Base-by-base conservation (phyloP, 2,329 filamentous ascomycete species). In the Didymella sp. region DNA sequence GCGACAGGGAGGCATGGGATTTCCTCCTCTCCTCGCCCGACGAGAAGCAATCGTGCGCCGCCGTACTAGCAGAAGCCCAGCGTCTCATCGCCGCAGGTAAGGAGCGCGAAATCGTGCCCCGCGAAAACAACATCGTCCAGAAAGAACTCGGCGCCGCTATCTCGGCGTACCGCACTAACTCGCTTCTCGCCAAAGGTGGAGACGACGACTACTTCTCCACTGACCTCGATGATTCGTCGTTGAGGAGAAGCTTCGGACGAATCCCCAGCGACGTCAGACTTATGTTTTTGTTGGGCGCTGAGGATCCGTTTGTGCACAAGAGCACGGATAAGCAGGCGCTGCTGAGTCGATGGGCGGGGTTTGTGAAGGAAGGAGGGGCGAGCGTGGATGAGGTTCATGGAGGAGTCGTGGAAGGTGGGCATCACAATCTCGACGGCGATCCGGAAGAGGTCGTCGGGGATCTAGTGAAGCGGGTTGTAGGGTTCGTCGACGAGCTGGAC, bases 201-300 rank as follows among this genome's bases (percentile, higher is more conserved):
- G 89, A 90, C 56, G 93, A 97, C 72, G 93, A 96, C 72, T 91
- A 90, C 70, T 96, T 96, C 77, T 93, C 89, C n/a, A 87, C 86
- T 2, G 90, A 95, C 70, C 77, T 95, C n/a, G 74, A 79, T 0
- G 82, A 85, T 38, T 80, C 84, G 28, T 79, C 81, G 17, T 78
- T 92, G 6, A 69, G 75, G 22, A 73, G 73, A 13, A 88, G 88
- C n/a, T 96, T 94, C 83, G 84, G 87, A 3, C 78, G 77, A 46
- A 78, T 91, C 52, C 77, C 84, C 49, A 55, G 60, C 7, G 24
- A 53, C 12, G 77, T 76, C n/a, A 84, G 86, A 1, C 74, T 91
- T 0, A 77, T 90, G 61, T 85, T 90, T 17, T 70, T 92, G 28
- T 85, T 87, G 56, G 88, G 88, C 1, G 87, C 80, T 6, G 76